Conservation (phyloP, 768 basidiomycete species). For the Kondoa malvinella region DNA sequence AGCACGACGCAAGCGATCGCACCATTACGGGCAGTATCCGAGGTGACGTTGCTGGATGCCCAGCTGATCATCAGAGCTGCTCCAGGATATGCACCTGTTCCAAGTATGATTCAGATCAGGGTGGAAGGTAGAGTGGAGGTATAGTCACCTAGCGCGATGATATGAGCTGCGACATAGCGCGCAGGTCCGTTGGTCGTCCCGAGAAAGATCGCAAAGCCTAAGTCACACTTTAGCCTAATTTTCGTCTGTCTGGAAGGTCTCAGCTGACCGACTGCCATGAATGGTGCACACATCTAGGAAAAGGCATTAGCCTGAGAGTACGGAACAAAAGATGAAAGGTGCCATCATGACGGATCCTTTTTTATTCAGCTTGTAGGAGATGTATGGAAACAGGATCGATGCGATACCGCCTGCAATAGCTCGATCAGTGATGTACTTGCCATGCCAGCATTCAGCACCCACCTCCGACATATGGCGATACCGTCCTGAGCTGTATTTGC, state of each 20-base stretch:
- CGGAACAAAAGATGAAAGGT: too few species aligned
- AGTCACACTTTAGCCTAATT: constrained; percentile 16
- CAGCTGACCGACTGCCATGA: background rate
- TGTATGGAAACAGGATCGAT: background rate
- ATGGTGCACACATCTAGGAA: background rate
- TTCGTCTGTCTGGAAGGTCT: constrained; percentile 12
- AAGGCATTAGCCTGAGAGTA: too few species aligned
- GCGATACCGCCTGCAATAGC: background rate
- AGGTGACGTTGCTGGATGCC: constrained; percentile 21
- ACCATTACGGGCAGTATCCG: constrained; percentile 19
- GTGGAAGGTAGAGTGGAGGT: too few species aligned
- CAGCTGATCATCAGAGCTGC: constrained; percentile 17
- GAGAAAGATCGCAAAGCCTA: constrained; percentile 19
- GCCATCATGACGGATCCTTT: background rate
- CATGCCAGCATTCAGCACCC: too few species aligned
- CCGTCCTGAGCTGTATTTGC: background rate
- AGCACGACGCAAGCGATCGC: constrained; percentile 23
- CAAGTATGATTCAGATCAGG: too few species aligned
- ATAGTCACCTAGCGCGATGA: too few species aligned
- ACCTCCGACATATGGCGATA: background rate
- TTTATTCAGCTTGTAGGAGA: background rate
- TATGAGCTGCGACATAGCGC: constrained; percentile 15
- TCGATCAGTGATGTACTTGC: constrained; percentile 14
- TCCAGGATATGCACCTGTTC: background rate
- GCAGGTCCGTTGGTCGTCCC: constrained; percentile 8